Conservation (phyloP, 306 rosid species). For the Rosa rugosa region DNA sequence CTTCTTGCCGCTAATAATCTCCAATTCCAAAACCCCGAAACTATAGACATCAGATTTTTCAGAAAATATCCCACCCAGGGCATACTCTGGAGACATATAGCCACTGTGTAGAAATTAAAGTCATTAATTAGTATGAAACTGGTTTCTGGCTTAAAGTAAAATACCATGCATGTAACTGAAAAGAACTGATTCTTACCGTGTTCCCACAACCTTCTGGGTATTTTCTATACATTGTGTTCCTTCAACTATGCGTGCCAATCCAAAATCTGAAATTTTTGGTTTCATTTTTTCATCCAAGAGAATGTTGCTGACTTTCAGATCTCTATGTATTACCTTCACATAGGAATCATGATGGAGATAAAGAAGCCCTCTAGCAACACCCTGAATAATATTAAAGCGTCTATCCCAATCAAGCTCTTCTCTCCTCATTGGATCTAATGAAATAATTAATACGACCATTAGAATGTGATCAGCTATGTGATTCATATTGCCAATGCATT, state of each 20-base stretch:
- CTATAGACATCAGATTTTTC: slow-evolving; percentile 84
- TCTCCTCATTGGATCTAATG: slow-evolving; percentile 8
- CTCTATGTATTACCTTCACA: slow-evolving; percentile 33
- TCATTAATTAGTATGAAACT: no score
- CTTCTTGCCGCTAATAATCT: slow-evolving; percentile 62
- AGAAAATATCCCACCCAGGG: slow-evolving; percentile 77
- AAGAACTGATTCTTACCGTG: no score
- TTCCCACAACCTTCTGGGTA: no score
- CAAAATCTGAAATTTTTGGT: slow-evolving; percentile 87
- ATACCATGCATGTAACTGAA: no score
- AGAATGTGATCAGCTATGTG: neutral
- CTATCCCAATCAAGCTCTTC: slow-evolving; percentile 19
- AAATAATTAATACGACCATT: neutral
- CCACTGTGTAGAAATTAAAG: no score
- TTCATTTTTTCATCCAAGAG: slow-evolving; percentile 77
- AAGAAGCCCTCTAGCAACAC: slow-evolving; percentile 25
- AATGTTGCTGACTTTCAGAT: slow-evolving; percentile 73
- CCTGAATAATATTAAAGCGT: slow-evolving; percentile 14
- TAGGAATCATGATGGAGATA: slow-evolving; percentile 15
- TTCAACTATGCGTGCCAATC: slow-evolving; percentile 79
- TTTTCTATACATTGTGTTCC: slow-evolving; percentile 33
- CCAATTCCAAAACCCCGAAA: slow-evolving; percentile 70
- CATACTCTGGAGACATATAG: no score
- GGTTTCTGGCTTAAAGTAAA: no score
- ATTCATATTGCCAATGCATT: neutral